Conservation (phyloP, 352 stramenopile genomes). For the Phytophthora rubi region DNA sequence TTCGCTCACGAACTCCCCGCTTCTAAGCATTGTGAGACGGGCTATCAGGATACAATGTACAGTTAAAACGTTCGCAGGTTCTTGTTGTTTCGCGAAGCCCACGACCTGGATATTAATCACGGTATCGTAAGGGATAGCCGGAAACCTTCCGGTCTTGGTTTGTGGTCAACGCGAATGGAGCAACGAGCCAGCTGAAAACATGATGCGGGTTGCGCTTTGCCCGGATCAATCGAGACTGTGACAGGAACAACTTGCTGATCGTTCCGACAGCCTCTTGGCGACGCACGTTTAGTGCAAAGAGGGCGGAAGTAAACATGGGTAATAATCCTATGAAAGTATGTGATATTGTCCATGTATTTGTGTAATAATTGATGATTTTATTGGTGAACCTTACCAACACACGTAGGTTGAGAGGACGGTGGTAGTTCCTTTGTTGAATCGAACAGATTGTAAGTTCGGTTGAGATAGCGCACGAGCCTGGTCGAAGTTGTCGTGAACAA, state of each 20-base stretch:
- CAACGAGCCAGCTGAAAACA: slow-evolving; percentile 6
- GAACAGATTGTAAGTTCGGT: slow-evolving; percentile 23
- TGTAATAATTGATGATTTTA: no score
- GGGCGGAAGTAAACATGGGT: neutral
- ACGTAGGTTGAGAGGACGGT: no score
- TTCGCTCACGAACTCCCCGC: no score
- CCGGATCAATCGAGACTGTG: neutral
- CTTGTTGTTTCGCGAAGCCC: neutral
- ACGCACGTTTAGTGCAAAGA: neutral
- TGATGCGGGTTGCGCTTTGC: slow-evolving; percentile 15
- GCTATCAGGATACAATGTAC: neutral
- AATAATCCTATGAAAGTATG: no score
- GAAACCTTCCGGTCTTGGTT: slow-evolving; percentile 17
- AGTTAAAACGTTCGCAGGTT: neutral
- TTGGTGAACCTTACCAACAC: no score
- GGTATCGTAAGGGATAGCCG: slow-evolving; percentile 24
- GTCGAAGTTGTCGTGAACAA: slow-evolving; percentile 15
- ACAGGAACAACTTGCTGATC: neutral
- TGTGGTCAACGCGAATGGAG: slow-evolving; percentile 19
- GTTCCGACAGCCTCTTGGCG: neutral
- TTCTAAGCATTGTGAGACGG: neutral
- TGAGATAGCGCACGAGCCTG: slow-evolving; percentile 18
- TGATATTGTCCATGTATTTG: no score
- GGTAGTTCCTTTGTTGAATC: no score
- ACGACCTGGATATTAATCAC: slow-evolving; percentile 13